A percentile compares a stretch with the other conserved stretches of the same genome.
Evolutionary conservation across 1,139 yeast species (phyloP).

Genomic region (Zygoascus sp.): DNA sequence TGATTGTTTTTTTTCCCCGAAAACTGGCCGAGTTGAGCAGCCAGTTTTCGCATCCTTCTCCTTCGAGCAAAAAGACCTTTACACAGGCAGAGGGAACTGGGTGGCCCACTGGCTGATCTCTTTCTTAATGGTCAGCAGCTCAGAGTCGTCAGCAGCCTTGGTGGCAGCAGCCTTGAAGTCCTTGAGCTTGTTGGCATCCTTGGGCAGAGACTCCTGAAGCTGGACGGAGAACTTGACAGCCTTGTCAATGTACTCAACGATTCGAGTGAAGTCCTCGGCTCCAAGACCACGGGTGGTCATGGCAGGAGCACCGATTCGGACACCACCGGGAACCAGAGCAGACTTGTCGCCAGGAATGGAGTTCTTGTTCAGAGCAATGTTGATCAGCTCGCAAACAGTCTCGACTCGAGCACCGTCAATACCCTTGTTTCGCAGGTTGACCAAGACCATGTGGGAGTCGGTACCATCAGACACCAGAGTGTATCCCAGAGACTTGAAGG

Average conservation of each 20-base stretch:
- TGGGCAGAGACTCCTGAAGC: conserved; percentile 72
- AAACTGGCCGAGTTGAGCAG: conserved; percentile 6
- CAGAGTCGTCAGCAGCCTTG: conserved; percentile 63
- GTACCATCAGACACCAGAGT: conserved; percentile 87
- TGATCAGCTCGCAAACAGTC: conserved; percentile 79
- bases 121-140: conserved; percentile 58
- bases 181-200: conserved; percentile 82
- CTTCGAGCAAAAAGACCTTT: conserved; percentile 16
- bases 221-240: conserved; percentile 78
- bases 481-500: conserved; percentile 64
- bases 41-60: not conserved
- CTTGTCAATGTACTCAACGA: conserved; percentile 69
- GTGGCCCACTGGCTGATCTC: conserved; percentile 93
- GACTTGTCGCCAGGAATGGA: conserved; percentile 95
- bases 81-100: conserved; percentile 79
- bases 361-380: conserved; percentile 94
- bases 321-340: conserved; percentile 91
- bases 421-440: conserved; percentile 75
- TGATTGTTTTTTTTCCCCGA: no score
- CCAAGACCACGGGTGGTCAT: conserved; percentile 96
- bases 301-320: conserved; percentile 96
- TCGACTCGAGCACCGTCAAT: conserved; percentile 97
- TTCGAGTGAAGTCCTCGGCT: conserved; percentile 68
- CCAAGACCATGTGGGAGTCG: conserved; percentile 86
- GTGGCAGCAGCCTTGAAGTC: conserved; percentile 80